A percentile compares a stretch with the other conserved stretches of the same genome.
Conservation (phyloP, 345 rosid species). For the Syzygium oleosum region DNA sequence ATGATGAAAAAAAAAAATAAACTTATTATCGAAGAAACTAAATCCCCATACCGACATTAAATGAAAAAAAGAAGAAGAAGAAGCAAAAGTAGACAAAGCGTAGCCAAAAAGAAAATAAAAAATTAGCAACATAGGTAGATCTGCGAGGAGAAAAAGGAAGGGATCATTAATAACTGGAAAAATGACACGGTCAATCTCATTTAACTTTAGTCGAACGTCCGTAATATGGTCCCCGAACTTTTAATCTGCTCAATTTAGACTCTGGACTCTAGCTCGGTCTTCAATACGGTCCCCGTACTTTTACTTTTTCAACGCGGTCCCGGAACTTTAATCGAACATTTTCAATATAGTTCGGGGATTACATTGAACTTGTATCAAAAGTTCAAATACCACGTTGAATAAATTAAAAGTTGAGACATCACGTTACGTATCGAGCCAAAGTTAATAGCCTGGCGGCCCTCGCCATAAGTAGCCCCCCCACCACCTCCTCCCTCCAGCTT, state of each 20-base stretch:
- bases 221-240: too few relatives aligned
- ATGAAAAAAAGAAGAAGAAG: neutral
- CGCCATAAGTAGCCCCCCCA: slow-evolving; percentile 28
- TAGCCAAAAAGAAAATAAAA: neutral
- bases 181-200: too few relatives aligned
- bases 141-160: neutral
- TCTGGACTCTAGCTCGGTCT: fast-evolving
- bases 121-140: neutral
- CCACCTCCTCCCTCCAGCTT: slow-evolving; percentile 12
- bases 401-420: too few relatives aligned
- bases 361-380: too few relatives aligned
- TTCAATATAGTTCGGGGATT: too few relatives aligned
- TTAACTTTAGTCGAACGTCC: too few relatives aligned
- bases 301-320: too few relatives aligned
- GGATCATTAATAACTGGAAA: neutral
- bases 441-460: neutral
- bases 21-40: neutral
- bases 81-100: too few relatives aligned
- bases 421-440: too few relatives aligned
- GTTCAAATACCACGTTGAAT: fast-evolving
- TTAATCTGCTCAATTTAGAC: too few relatives aligned
- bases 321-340: too few relatives aligned
- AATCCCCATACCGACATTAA: neutral
- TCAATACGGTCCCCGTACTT: too few relatives aligned
- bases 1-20: neutral